Conservation (phyloP, 2,329 filamentous ascomycete species). For the Gaeumannomyces tritici region DNA sequence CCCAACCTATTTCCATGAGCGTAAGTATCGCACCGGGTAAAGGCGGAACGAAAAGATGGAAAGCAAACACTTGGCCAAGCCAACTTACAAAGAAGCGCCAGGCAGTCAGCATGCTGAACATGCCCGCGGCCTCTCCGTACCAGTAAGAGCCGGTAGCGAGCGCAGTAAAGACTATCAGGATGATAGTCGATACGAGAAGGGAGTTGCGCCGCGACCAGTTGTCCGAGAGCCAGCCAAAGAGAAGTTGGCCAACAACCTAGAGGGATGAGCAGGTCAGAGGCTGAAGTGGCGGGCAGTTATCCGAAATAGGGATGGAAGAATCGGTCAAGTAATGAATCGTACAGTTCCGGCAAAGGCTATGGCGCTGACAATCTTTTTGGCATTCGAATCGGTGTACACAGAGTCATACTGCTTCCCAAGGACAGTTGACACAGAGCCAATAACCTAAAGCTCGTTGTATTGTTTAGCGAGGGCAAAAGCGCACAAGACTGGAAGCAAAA, state of each 20-base stretch:
- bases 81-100: constrained; percentile 72
- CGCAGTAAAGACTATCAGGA: constrained; percentile 78
- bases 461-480: background rate
- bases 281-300: background rate
- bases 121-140: constrained; percentile 55
- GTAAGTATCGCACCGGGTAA: background rate
- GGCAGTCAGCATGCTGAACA: constrained; percentile 68
- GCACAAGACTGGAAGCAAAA: background rate
- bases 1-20: constrained; percentile 32
- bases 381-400: constrained; percentile 58
- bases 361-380: constrained; percentile 65
- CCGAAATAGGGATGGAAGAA: constrained; percentile 2
- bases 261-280: constrained; percentile 2
- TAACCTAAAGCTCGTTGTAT: constrained; percentile 45
- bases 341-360: constrained; percentile 77
- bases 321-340: background rate
- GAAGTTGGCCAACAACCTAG: constrained; percentile 62
- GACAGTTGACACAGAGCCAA: constrained; percentile 77
- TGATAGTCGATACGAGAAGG: constrained; percentile 69
- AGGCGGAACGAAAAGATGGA: background rate
- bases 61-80: background rate
- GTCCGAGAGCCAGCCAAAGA: constrained; percentile 75
- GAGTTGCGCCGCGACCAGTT: constrained; percentile 78
- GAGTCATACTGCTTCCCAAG: constrained; percentile 58
- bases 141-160: constrained; percentile 70